phyloP scores from a whole-genome alignment of 495 filamentous ascomycete species.

The Clohesyomyces aquaticus region DNA sequence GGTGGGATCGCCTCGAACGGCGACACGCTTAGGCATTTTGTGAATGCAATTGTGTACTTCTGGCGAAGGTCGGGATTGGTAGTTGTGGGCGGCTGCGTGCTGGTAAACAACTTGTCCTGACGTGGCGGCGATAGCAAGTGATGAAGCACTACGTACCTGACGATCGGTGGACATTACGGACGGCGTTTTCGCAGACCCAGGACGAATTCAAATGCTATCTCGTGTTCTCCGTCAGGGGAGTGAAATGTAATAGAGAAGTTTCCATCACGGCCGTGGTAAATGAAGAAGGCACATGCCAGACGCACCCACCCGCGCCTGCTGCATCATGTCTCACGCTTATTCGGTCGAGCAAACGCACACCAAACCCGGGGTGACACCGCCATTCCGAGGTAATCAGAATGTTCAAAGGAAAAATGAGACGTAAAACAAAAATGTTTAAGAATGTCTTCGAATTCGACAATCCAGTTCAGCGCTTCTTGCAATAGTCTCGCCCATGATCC shows the following conservation, averaged over 20 bases:
- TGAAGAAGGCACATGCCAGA: not conserved
- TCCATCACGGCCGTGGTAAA: not conserved
- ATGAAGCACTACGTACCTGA: too few relatives aligned
- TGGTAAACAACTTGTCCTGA: not conserved
- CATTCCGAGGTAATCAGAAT: too few relatives aligned
- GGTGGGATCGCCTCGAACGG: slow-evolving; percentile 3
- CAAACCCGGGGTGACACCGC: too few relatives aligned
- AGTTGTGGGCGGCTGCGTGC: not conserved
- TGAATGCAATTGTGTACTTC: not conserved
- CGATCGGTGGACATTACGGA: too few relatives aligned
- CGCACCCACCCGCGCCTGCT: not conserved
- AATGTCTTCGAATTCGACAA: not conserved
- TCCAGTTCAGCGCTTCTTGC: slow-evolving; percentile 45
- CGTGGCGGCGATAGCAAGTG: too few relatives aligned
- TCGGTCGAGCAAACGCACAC: not conserved
- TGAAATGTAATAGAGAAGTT: too few relatives aligned
- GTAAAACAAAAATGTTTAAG: too few relatives aligned
- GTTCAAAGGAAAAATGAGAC: too few relatives aligned
- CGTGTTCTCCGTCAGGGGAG: too few relatives aligned
- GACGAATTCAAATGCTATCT: too few relatives aligned
- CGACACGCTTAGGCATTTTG: not conserved
- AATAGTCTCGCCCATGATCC: slow-evolving; percentile 74
- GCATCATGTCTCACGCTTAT: not conserved
- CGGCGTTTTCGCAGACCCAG: too few relatives aligned
- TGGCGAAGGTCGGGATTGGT: not conserved